Evolutionary conservation across 306 rosid genomes (phyloP), one percentile per base, ranked within the genome.

Genomic region (Ziziphus jujuba): DNA sequence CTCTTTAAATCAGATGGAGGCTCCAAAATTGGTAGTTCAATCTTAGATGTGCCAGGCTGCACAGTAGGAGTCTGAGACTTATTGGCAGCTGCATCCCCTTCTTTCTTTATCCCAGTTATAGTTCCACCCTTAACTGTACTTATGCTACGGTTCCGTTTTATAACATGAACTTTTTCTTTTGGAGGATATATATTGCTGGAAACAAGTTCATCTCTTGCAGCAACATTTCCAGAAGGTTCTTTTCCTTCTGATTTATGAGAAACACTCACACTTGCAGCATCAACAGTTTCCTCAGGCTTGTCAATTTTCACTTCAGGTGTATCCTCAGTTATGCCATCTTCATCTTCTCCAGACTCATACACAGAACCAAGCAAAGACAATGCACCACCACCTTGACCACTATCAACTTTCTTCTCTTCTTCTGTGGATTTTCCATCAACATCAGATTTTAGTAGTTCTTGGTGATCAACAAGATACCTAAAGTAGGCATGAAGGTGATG

Each of bases 331-430:
- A 71, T 58, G 40, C 58, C 89, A 71, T 91, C 96, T 63, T 88
- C 97, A 58, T 91, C 97, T 75, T 91, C 96, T 64, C 83, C 97
- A 47, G 81, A 76, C 60, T 91, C 97, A 72, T 91, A 91, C 24
- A 81, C 73, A 72, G 95, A 88, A 73, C 97, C 97, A 81, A 91
- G 96, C 80, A 91, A 81, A 75, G 91, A 88, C 72, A 91, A 72
- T 5, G 97, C 97, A 57, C 97, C 92, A 62, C 92, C 87, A 12
- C 82, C 63, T 76, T 85, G 87, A 22, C 75, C 84, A 28, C 31
- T n/a, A 59, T 70, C 75, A 54, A 25, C 72, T 65, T 59, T 79
- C 75, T 82, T 84, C 76, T 82, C 80, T 68, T 86, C 81, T 12
- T 31, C 73, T 24, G 59, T 43, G 20, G 80, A 75, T 35, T 76